Conservation (phyloP, 2,329 filamentous ascomycete genomes). For the Neofusicoccum kwambonambiense region DNA sequence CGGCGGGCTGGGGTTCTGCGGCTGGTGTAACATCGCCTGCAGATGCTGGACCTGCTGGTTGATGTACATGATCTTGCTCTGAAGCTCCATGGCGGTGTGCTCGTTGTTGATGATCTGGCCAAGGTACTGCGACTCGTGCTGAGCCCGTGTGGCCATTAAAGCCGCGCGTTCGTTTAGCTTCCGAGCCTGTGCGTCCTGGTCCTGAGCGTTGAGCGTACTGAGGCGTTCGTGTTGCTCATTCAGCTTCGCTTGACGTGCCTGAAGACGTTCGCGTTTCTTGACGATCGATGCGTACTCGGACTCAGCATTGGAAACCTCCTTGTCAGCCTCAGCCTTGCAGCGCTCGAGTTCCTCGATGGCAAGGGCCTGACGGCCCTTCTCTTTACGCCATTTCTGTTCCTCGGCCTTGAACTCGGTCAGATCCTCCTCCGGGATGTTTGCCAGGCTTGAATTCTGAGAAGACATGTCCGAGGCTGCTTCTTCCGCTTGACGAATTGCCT, state of each 20-base stretch:
- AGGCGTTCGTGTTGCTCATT: conserved; percentile 71
- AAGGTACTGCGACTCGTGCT: conserved; percentile 38
- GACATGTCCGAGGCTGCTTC: conserved; percentile 59
- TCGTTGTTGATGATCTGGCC: conserved; percentile 39
- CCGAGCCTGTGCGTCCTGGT: conserved; percentile 60
- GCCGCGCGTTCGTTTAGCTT: conserved; percentile 41
- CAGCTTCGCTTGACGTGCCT: conserved; percentile 68
- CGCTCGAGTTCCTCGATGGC: conserved; percentile 59
- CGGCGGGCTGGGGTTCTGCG: conserved; percentile 28
- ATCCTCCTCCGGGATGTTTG: conserved; percentile 63
- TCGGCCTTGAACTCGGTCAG: conserved; percentile 56
- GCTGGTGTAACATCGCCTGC: conserved; percentile 42
- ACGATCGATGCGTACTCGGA: conserved; percentile 63
- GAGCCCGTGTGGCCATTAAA: conserved; percentile 33
- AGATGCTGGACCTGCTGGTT: conserved; percentile 37
- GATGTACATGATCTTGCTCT: conserved; percentile 36
- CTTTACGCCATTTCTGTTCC: conserved; percentile 58
- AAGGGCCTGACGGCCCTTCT: conserved; percentile 51
- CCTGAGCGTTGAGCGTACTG: conserved; percentile 65
- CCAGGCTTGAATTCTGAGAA: conserved; percentile 62
- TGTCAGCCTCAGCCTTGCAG: conserved; percentile 62
- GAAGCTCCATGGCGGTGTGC: conserved; percentile 38
- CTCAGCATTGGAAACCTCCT: conserved; percentile 61
- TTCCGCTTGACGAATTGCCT: conserved; percentile 69
- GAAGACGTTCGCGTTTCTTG: conserved; percentile 71